Percentiles rank a stretch among this genome's conserved stretches.
Conservation (phyloP, 495 filamentous ascomycete genomes). For the Aspergillus ellipticus region DNA sequence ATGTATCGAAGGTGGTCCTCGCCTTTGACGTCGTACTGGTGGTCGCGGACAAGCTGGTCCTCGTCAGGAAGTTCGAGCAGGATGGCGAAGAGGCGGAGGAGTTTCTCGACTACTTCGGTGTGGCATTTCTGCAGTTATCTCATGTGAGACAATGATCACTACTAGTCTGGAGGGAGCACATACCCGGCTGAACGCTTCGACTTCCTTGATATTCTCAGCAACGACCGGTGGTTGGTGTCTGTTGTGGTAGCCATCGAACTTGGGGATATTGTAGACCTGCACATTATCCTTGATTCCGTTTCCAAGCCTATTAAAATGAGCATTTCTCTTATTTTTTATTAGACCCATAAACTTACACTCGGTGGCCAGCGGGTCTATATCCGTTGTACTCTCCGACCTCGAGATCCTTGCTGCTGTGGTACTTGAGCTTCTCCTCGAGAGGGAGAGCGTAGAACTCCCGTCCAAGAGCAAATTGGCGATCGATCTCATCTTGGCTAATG, state of each 20-base stretch:
- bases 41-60: slow-evolving; percentile 44
- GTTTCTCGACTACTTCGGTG: slow-evolving; percentile 44
- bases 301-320: slow-evolving; percentile 26
- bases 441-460: slow-evolving; percentile 53
- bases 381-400: slow-evolving; percentile 38
- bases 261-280: slow-evolving; percentile 50
- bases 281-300: slow-evolving; percentile 48
- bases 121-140: slow-evolving; percentile 41
- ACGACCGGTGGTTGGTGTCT: slow-evolving; percentile 38
- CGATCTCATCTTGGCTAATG: slow-evolving; percentile 52
- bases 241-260: slow-evolving; percentile 44
- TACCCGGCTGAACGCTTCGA: slow-evolving; percentile 44
- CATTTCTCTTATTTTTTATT: too few relatives aligned
- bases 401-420: slow-evolving; percentile 32
- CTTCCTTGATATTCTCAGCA: slow-evolving; percentile 24
- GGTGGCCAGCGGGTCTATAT: slow-evolving; percentile 43
- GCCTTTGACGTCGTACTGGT: slow-evolving; percentile 44
- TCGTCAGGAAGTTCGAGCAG: slow-evolving; percentile 49
- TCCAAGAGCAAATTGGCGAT: slow-evolving; percentile 54
- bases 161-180: not conserved
- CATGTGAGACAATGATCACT: not conserved
- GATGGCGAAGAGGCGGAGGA: slow-evolving; percentile 50
- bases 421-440: slow-evolving; percentile 53
- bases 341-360: slow-evolving; percentile 27
- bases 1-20: slow-evolving; percentile 53